Percentiles rank a stretch among this genome's conserved stretches.
These are phyloP conservation scores for Glycyrrhiza uralensis DNA, from an alignment of 306 rosid genomes.

Conservation along the genomic window DNA sequence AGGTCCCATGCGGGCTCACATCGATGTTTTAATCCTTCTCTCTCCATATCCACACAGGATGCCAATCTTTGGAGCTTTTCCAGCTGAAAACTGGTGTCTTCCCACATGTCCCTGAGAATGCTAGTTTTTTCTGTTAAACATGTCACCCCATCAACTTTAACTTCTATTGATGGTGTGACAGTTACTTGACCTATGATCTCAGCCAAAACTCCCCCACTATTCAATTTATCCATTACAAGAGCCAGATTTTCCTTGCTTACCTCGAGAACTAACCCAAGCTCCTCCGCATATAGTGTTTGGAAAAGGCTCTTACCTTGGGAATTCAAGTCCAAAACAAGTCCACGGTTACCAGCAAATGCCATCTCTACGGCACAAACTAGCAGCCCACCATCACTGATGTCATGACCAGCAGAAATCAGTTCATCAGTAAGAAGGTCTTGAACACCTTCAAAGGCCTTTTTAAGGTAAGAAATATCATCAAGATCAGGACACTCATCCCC, in stretches of 20 bases:
- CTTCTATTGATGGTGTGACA: constrained; percentile 41
- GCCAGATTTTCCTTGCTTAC: constrained; percentile 61
- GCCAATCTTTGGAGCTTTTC: constrained; percentile 77
- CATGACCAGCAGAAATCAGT: constrained; percentile 88
- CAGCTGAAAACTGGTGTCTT: constrained; percentile 74
- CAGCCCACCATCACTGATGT: constrained; percentile 89
- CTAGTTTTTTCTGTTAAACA: constrained; percentile 58
- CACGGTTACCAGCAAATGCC: constrained; percentile 91
- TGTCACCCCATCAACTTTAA: constrained; percentile 62
- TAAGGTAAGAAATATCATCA: constrained; percentile 75
- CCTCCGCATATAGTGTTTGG: constrained; percentile 76
- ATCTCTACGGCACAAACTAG: constrained; percentile 78
- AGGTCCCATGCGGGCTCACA: constrained; percentile 70
- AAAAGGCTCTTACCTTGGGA: constrained; percentile 61
- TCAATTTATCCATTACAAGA: constrained; percentile 48
- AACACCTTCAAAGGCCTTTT: constrained; percentile 73
- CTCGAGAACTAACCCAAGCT: constrained; percentile 81
- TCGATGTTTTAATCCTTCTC: constrained; percentile 70
- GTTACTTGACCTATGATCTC: constrained; percentile 68
- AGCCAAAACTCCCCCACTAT: constrained; percentile 44
- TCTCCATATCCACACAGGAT: constrained; percentile 74
- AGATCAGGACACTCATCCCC: constrained; percentile 80
- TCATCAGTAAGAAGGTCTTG: constrained; percentile 68
- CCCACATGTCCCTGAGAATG: constrained; percentile 77
- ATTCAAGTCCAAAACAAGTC: constrained; percentile 52